A percentile compares a stretch with the other conserved stretches of the same genome.
Evolutionary conservation across 2,329 filamentous ascomycete species (phyloP).

Genomic region (Leptographium flavum): DNA sequence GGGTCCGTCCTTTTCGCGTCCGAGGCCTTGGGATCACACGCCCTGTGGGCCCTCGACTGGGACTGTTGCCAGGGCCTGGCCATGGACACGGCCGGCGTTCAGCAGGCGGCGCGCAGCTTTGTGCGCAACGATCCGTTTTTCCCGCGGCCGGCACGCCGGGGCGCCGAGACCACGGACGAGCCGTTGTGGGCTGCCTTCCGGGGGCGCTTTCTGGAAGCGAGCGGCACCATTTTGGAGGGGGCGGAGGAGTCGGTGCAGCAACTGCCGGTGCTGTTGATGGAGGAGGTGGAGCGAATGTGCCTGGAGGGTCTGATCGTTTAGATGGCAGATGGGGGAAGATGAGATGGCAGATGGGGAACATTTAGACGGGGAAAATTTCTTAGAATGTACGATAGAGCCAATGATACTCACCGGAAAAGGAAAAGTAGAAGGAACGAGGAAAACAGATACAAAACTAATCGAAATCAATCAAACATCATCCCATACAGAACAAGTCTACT

Average conservation of each 20-base stretch:
- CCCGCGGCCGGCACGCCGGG: constrained; percentile 21
- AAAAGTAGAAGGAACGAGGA: no score
- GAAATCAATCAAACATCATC: no score
- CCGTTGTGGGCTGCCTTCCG: constrained; percentile 15
- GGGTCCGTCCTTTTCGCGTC: neutral
- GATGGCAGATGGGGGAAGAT: no score
- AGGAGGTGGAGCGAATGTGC: neutral
- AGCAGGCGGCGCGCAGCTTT: constrained; percentile 27
- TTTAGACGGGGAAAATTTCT: no score
- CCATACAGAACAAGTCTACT: no score
- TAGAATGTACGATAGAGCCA: no score
- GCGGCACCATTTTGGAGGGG: neutral
- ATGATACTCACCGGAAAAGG: no score
- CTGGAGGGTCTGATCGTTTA: no score
- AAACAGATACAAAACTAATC: no score
- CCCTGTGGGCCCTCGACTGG: constrained; percentile 33
- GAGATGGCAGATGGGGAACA: no score
- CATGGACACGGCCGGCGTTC: constrained; percentile 24
- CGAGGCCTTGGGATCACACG: constrained; percentile 17
- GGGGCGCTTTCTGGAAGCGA: constrained; percentile 6
- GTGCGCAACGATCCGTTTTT: constrained; percentile 37
- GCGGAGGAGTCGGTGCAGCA: neutral
- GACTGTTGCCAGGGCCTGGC: constrained; percentile 22
- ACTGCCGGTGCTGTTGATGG: neutral
- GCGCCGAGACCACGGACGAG: constrained; percentile 3